Base-by-base conservation (phyloP, 2,329 filamentous ascomycete species). In the Calonectria montana region DNA sequence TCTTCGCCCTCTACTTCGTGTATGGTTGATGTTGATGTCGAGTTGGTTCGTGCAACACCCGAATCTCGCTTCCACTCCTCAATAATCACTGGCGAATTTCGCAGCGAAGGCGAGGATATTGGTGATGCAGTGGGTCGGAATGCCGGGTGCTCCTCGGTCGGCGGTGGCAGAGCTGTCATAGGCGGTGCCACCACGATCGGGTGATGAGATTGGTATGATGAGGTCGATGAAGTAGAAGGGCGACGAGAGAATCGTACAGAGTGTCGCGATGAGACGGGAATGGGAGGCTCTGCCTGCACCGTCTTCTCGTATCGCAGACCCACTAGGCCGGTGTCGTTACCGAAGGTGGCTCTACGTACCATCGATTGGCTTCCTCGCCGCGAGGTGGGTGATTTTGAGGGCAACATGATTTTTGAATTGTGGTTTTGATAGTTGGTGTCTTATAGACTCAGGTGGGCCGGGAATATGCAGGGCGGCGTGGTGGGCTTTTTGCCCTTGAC, bases 221-320 rank as follows among this genome's bases (percentile, higher is more conserved):
- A 75, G 31, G 76, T 69, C 45, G 77, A 76, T 21, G 73, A 79
- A 23, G 73, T 75, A 31, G 75, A 78, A 50, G 79, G 79, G 61
- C 68, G 75, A 62, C 73, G 80, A 68, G 72, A 73, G 68, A 76
- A 77, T 73, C 82, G 84, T 72, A 81, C 80, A 75, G 81, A 83
- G 79, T 82, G 85, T 78, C 84, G 83, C 73, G 87, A 85, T 61
- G 86, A 81, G 70, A 90, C 81, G 55, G 87, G 87, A 74, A 91
- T 89, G 41, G 90, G 91, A 71, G 88, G 88, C 80, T 89, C 87
- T 59, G 88, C 88, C 76, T 88, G 86, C 63, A 87, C 83, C 41
- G 89, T 90, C 81, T 91, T 87, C 79, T 92, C 91, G 83, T 92
- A 92, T 70, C 89, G 88, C 67, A 92, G 78, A 59, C 87, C 87